A percentile compares a stretch with the other conserved stretches of the same genome.
phyloP scores from a whole-genome alignment of 78 protist genomes.

The Dictyostelium firmibasis region DNA sequence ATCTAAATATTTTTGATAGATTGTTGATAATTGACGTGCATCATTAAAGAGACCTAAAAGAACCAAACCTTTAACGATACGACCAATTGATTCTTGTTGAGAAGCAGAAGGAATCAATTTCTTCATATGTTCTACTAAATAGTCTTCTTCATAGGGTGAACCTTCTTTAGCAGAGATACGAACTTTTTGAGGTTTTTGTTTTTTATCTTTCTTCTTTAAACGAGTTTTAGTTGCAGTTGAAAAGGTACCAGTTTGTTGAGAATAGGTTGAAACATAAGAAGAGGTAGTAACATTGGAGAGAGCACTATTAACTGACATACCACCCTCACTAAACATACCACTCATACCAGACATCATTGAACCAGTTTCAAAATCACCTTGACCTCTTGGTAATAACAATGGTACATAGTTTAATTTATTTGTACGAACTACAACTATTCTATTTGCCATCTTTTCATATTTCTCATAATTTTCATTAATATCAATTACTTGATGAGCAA shows the following conservation, averaged over 20 bases:
- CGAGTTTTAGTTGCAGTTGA: conserved; percentile 61
- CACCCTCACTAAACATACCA: conserved; percentile 71
- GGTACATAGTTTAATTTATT: conserved; percentile 48
- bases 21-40: conserved; percentile 37
- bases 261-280: conserved; percentile 59
- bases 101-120: conserved; percentile 39
- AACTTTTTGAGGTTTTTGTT: conserved; percentile 32
- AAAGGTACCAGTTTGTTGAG: conserved; percentile 67
- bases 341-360: conserved; percentile 79
- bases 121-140: conserved; percentile 66
- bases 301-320: neutral
- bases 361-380: conserved; percentile 39
- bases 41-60: conserved; percentile 10
- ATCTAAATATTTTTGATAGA: conserved; percentile 4
- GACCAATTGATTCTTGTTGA: conserved; percentile 49
- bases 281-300: conserved; percentile 21
- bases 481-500: neutral
- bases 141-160: conserved; percentile 65
- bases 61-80: conserved; percentile 23
- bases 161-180: conserved; percentile 78
- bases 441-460: neutral
- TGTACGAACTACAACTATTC: conserved; percentile 52
- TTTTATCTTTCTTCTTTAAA: conserved; percentile 8
- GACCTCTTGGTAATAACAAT: conserved; percentile 17
- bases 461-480: conserved; percentile 5